Conservation (phyloP, 192 early-diverging fungal genomes). For the Backusella circina region DNA sequence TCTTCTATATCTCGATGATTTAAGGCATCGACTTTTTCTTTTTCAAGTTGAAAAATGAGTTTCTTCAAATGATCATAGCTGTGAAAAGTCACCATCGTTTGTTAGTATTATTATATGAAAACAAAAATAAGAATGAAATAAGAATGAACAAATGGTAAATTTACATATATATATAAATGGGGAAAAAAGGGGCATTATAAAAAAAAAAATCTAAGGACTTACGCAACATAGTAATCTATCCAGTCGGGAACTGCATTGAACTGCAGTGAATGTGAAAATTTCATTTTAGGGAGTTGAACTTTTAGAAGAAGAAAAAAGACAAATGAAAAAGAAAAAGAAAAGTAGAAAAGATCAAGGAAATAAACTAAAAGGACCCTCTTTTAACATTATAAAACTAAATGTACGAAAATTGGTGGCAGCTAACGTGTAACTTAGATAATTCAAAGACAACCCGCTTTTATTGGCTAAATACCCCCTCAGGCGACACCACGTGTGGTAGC, state of each 20-base stretch:
- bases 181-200: background rate
- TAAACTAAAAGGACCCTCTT: background rate
- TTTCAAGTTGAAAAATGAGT: conserved; percentile 30
- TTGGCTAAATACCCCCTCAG: background rate
- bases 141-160: background rate
- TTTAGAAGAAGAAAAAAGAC: conserved; percentile 35
- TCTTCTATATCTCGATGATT: conserved; percentile 12
- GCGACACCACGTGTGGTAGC: conserved; percentile 7
- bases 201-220: conserved; percentile 50
- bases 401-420: background rate
- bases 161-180: background rate
- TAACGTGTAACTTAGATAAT: background rate
- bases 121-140: conserved; percentile 9
- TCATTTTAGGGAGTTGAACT: conserved; percentile 57
- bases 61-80: conserved; percentile 33
- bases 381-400: background rate
- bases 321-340: background rate
- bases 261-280: conserved; percentile 89
- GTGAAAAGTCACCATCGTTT: background rate
- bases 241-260: conserved; percentile 89
- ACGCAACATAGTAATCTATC: conserved; percentile 76
- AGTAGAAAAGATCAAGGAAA: conserved; percentile 1
- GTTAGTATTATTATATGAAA: background rate
- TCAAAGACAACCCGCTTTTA: background rate
- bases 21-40: conserved; percentile 18